These are phyloP conservation scores for Berkeleyomyces basicola DNA, from an alignment of 2,329 filamentous ascomycete genomes.

Conservation along the genomic window DNA sequence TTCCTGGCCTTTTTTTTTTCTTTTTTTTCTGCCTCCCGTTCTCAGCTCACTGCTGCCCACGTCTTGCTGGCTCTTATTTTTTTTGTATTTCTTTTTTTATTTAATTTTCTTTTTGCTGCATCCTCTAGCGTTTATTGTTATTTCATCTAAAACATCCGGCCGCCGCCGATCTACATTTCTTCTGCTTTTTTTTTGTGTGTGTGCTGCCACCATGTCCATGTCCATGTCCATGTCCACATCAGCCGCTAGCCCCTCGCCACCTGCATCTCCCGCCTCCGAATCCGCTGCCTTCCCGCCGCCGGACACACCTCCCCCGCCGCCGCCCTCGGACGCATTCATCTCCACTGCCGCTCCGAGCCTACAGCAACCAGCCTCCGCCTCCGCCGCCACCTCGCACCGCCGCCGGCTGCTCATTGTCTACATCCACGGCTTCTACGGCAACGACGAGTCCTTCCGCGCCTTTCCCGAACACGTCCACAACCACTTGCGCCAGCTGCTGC, in stretches of 20 bases:
- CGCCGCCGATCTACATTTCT: background rate
- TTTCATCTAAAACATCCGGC: background rate
- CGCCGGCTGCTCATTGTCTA: slow-evolving; percentile 60
- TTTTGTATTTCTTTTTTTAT: background rate
- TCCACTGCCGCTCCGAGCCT: slow-evolving; percentile 17
- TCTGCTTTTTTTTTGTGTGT: background rate
- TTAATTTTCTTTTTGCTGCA: background rate
- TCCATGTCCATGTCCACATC: background rate
- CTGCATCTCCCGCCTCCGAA: no score
- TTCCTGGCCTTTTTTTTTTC: background rate
- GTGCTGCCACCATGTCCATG: background rate
- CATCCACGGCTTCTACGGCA: slow-evolving; percentile 82
- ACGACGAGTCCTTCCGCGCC: slow-evolving; percentile 70
- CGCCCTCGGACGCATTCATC: background rate
- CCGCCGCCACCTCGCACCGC: slow-evolving; percentile 17
- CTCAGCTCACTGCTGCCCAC: background rate
- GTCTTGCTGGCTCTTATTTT: background rate
- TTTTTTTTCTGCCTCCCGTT: background rate
- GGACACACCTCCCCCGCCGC: background rate
- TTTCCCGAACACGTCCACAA: slow-evolving; percentile 81
- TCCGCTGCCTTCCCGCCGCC: no score
- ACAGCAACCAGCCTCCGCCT: slow-evolving; percentile 21
- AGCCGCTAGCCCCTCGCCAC: background rate
- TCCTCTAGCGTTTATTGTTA: no score
- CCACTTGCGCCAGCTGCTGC: slow-evolving; percentile 47